A percentile compares a stretch with the other conserved stretches of the same genome.
These are phyloP conservation scores for Boletus fagicola DNA, from an alignment of 768 basidiomycete genomes.

Conservation along the genomic window DNA sequence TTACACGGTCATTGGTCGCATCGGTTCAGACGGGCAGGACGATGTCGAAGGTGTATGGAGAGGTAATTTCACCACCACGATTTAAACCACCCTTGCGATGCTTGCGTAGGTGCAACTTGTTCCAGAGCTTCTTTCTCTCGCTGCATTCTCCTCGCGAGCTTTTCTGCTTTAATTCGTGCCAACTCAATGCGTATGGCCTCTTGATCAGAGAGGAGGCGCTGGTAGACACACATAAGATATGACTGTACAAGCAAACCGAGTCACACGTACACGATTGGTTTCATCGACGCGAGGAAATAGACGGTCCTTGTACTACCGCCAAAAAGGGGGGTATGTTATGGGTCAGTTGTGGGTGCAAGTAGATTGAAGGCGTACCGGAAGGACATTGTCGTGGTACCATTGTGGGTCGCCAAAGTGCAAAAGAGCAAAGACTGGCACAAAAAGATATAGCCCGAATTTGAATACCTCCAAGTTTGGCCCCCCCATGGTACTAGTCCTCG, in stretches of 20 bases:
- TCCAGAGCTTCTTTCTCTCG: constrained; percentile 40
- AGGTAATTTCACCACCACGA: constrained; percentile 23
- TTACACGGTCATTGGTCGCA: constrained; percentile 4
- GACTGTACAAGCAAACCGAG: not conserved
- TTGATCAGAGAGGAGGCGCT: constrained; percentile 69
- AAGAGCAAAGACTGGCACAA: constrained; percentile 76
- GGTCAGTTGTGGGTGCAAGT: not conserved
- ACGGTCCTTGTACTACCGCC: constrained; percentile 62
- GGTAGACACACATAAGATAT: constrained; percentile 11
- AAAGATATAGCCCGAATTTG: constrained; percentile 86
- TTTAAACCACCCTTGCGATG: constrained; percentile 30
- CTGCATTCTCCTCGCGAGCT: constrained; percentile 43
- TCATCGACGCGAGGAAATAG: constrained; percentile 65
- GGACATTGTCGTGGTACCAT: constrained; percentile 77
- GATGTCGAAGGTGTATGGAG: not conserved
- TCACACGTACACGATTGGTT: constrained; percentile 45
- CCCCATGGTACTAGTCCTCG: constrained; percentile 52
- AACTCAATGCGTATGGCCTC: constrained; percentile 64
- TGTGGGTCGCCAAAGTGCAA: constrained; percentile 85
- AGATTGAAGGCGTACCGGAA: constrained; percentile 53
- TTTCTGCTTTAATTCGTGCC: constrained; percentile 67
- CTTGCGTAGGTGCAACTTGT: constrained; percentile 12
- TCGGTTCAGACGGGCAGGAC: not conserved
- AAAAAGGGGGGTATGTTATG: not conserved
- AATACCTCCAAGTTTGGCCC: constrained; percentile 85